These are phyloP conservation scores for Mariannaea sp. DNA, from an alignment of 2,329 filamentous ascomycete genomes.

Conservation along the genomic window DNA sequence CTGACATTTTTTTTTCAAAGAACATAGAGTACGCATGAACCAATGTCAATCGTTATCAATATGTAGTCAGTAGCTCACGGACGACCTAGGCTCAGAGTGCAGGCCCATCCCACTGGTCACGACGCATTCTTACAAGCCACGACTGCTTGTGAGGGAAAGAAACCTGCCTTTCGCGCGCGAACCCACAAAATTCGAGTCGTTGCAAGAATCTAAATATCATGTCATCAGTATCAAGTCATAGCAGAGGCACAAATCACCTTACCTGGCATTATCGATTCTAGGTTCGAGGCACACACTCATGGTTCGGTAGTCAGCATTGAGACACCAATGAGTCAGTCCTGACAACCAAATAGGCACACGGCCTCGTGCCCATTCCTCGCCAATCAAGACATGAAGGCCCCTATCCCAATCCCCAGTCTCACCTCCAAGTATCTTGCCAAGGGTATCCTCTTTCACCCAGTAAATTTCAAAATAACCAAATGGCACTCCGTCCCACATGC, in stretches of 20 bases:
- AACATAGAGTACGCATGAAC: too few species aligned
- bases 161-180: conserved; percentile 85
- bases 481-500: conserved; percentile 90
- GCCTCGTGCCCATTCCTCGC: conserved; percentile 89
- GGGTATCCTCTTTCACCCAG: conserved; percentile 90
- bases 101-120: conserved; percentile 81
- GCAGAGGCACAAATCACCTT: conserved; percentile 37
- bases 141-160: conserved; percentile 91
- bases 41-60: too few species aligned
- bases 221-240: not conserved
- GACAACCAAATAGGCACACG: conserved; percentile 82
- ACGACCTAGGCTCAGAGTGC: conserved; percentile 47
- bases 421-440: conserved; percentile 71
- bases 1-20: too few species aligned
- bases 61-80: not conserved
- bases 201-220: conserved; percentile 44
- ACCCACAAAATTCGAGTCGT: conserved; percentile 77
- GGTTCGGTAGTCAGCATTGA: conserved; percentile 77
- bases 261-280: conserved; percentile 89
- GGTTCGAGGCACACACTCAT: conserved; percentile 86
- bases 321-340: conserved; percentile 85
- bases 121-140: conserved; percentile 78
- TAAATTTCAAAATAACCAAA: conserved; percentile 99
- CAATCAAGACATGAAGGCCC: conserved; percentile 85
- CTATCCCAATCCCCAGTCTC: conserved; percentile 80